phyloP scores from a whole-genome alignment of 352 stramenopile genomes.

The Phytophthora ramorum region DNA sequence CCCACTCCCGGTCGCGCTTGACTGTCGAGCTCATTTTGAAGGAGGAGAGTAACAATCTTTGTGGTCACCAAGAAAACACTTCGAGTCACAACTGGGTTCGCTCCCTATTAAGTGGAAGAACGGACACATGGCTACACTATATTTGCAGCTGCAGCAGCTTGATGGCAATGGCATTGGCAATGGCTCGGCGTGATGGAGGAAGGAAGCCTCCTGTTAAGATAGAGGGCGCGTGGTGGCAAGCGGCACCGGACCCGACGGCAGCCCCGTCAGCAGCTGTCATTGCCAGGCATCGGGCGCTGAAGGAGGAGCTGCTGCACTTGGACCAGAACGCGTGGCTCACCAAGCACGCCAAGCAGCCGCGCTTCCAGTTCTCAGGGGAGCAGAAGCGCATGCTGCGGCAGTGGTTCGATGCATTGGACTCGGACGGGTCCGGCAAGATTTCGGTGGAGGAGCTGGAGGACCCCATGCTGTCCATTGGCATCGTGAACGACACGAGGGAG shows the following conservation, averaged over 20 bases:
- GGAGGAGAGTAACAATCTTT: no score
- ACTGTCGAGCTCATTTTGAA: conserved; percentile 25
- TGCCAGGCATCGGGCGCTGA: conserved; percentile 39
- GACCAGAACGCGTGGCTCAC: conserved; percentile 77
- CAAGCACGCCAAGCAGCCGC: conserved; percentile 64
- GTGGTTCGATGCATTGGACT: conserved; percentile 80
- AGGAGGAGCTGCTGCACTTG: conserved; percentile 63
- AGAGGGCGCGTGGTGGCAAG: conserved; percentile 34
- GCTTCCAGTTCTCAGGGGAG: conserved; percentile 71
- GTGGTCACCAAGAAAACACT: no score
- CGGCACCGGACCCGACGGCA: conserved; percentile 27
- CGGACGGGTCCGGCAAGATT: conserved; percentile 75
- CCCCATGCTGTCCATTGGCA: conserved; percentile 81
- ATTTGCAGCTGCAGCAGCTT: conserved; percentile 9
- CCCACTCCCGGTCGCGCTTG: conserved; percentile 35
- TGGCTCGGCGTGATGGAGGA: not conserved
- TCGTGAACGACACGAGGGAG: conserved; percentile 71
- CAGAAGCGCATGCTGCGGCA: conserved; percentile 81
- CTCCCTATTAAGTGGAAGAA: not conserved
- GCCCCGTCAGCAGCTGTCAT: conserved; percentile 14
- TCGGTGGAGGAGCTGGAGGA: conserved; percentile 81
- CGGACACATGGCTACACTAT: conserved; percentile 21
- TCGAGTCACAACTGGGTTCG: no score
- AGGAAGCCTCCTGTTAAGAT: conserved; percentile 7
- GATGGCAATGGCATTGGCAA: not conserved